phyloP scores from a whole-genome alignment of 2,329 filamentous ascomycete genomes.

The Aspergillus bombycis region DNA sequence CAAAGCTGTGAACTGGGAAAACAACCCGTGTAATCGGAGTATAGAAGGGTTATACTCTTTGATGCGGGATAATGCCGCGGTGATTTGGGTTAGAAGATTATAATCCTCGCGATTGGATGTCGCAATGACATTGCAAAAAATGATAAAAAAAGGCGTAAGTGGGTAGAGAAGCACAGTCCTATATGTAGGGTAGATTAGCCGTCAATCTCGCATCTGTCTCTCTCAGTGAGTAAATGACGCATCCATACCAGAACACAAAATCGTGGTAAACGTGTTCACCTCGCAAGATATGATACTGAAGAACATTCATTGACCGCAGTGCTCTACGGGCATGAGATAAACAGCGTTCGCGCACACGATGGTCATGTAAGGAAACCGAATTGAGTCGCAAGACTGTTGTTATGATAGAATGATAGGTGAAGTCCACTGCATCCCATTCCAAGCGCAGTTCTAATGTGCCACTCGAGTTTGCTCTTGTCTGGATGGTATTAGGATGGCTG shows the following conservation, averaged over 20 bases:
- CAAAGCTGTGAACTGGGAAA: neutral
- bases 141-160: slow-evolving; percentile 3
- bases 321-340: slow-evolving; percentile 1
- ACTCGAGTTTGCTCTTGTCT: neutral
- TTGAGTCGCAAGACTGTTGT: slow-evolving; percentile 6
- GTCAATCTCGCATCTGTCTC: neutral
- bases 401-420: slow-evolving; percentile 7
- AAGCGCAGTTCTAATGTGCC: neutral
- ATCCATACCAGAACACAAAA: neutral
- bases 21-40: neutral
- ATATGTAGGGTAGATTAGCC: neutral
- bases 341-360: neutral
- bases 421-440: slow-evolving; percentile 5
- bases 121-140: slow-evolving; percentile 4
- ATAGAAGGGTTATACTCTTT: neutral
- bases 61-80: slow-evolving; percentile 1
- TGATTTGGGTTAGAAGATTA: slow-evolving; percentile 1
- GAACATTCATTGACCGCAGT: neutral
- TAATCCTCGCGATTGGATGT: slow-evolving; percentile 4
- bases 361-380: slow-evolving; percentile 5
- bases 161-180: neutral
- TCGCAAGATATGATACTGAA: neutral
- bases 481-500: neutral
- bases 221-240: neutral
- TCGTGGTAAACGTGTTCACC: neutral